Conservation (phyloP, 106 monocot species). For the Platanthera zijinensis region DNA sequence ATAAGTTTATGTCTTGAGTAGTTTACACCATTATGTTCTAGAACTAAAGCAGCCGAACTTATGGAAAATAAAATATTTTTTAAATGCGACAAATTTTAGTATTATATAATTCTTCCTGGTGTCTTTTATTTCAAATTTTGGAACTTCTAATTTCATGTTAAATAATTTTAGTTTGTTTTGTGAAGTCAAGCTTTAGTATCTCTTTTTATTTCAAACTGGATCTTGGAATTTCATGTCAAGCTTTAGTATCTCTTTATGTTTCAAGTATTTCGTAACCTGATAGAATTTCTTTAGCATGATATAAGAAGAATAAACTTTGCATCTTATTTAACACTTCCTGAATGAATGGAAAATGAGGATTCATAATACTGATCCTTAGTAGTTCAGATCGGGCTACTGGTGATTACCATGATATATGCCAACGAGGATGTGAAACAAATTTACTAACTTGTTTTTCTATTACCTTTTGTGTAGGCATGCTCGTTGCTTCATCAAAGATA, state of each 20-base stretch:
- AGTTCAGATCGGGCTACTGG: no score
- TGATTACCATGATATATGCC: background rate
- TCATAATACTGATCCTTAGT: no score
- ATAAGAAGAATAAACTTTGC: no score
- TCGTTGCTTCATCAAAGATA: slow-evolving; percentile 97
- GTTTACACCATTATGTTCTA: background rate
- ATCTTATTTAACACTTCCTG: no score
- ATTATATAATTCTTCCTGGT: background rate
- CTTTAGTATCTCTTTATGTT: slow-evolving; percentile 1
- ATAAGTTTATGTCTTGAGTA: background rate
- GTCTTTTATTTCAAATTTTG: background rate
- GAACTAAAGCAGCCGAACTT: background rate
- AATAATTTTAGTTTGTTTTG: no score
- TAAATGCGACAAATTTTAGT: background rate
- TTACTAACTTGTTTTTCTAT: background rate
- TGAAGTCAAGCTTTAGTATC: background rate
- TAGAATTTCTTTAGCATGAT: no score
- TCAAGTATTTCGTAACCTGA: background rate
- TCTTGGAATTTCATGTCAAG: background rate
- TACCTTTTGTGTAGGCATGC: slow-evolving; percentile 23
- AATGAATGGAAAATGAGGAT: no score
- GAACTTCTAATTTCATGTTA: no score
- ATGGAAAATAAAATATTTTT: background rate
- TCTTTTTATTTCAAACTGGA: background rate
- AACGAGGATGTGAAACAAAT: background rate